Base-by-base conservation (phyloP, 2,329 filamentous ascomycete genomes). In the Cladosporium halotolerans region DNA sequence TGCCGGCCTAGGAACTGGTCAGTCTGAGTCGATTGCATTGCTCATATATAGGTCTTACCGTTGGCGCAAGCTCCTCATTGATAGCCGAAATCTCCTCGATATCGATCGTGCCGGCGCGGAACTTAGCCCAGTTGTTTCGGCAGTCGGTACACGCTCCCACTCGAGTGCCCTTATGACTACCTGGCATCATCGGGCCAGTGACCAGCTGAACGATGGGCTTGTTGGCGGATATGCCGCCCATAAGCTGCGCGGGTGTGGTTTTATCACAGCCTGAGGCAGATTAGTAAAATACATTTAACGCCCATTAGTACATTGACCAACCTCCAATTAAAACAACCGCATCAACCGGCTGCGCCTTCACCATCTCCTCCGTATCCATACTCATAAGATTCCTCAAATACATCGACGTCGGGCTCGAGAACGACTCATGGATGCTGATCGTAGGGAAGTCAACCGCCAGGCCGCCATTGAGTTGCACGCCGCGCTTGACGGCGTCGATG, bases 311-410 rank as follows among this genome's bases (percentile, higher is more conserved):
- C 86, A 0, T 85, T 85, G 0, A 83, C 82, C 85, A 89, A 81
- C 82, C 84, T 45, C 85, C 85, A 59, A 88, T 83, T 58, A 85
- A 73, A 11, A 52, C 41, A 14, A 42, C 41, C 86, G 82, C 81
- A 68, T 89, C 85, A 13, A 85, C 75, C 0, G 85, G 85, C 67
- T 89, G 85, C 0, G 84, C 85, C 41, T 74, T 73, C 50, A 88
- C 82, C 85, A 89, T 89, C 71, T 89, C 85, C 66, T 89, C 86
- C 0, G 86, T 89, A 63, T 89, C 86, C 83, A 89, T 87, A 59
- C 82, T 84, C 85, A 89, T 89, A 53, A 89, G 63, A 58, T 89
- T 89, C 32, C 86, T 70, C 45, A 89, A 63, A 52, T 82, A 88
- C 86, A 89, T 88, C 70, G 84, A 88, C 4, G 85, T 88, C 2